Conservation (phyloP, 1,284 basidiomycete genomes). For the Ganoderma multipileum region DNA sequence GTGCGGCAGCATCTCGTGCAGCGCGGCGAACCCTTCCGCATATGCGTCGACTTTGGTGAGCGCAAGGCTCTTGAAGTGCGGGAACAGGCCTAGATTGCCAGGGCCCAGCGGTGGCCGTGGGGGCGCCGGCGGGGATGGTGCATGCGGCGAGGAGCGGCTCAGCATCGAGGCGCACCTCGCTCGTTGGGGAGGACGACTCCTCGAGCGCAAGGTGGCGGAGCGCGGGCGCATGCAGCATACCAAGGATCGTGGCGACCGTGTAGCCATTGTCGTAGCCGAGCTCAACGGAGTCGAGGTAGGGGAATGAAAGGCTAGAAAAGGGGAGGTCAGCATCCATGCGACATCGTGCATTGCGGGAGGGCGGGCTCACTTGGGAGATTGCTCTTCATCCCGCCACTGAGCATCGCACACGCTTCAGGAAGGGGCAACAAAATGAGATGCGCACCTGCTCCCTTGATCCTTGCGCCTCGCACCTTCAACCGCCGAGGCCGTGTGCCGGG, state of each 20-base stretch:
- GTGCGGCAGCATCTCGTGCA: conserved; percentile 23
- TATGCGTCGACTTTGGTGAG: conserved; percentile 25
- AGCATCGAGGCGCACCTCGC: conserved; percentile 25
- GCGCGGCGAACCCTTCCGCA: conserved; percentile 25
- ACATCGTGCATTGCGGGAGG: too few relatives aligned
- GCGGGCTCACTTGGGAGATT: too few relatives aligned
- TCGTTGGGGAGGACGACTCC: conserved; percentile 23
- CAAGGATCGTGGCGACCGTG: conserved; percentile 18
- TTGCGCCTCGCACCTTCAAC: too few relatives aligned
- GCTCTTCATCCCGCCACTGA: too few relatives aligned
- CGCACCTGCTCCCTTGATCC: too few relatives aligned
- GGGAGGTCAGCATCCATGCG: too few relatives aligned
- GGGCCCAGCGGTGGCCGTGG: too few relatives aligned
- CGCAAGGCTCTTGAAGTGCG: conserved; percentile 19
- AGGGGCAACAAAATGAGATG: too few relatives aligned
- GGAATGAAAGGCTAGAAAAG: too few relatives aligned
- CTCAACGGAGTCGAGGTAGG: conserved; percentile 22
- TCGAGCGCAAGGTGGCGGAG: conserved; percentile 25
- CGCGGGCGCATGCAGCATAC: conserved; percentile 21
- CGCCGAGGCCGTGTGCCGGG: too few relatives aligned
- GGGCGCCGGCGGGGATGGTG: conserved; percentile 7
- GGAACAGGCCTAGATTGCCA: too few relatives aligned
- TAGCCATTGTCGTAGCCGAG: conserved; percentile 31
- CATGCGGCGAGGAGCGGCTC: conserved; percentile 26
- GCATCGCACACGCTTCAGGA: too few relatives aligned